A percentile compares a stretch with the other conserved stretches of the same genome.
Conservation (phyloP, 1,139 yeast species). For the Pichia sp. region DNA sequence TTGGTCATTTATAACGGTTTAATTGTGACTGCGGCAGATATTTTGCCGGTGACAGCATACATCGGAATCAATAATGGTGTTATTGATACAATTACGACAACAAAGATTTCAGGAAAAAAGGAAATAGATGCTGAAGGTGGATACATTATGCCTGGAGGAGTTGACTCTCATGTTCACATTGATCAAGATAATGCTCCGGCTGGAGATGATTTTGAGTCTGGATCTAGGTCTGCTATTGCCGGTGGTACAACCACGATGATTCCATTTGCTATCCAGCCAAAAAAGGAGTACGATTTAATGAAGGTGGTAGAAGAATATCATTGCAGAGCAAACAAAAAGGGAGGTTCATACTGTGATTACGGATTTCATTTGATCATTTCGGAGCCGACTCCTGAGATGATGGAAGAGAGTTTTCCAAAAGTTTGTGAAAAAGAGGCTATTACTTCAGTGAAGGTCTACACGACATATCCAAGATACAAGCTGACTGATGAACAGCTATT, state of each 20-base stretch:
- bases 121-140: constrained; percentile 40
- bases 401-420: constrained; percentile 22
- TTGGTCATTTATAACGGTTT: constrained; percentile 29
- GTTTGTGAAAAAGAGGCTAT: constrained; percentile 30
- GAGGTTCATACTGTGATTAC: constrained; percentile 29
- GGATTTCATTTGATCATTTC: constrained; percentile 36
- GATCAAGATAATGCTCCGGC: constrained; percentile 27
- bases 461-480: constrained; percentile 36
- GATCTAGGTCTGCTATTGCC: constrained; percentile 52
- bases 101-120: constrained; percentile 25
- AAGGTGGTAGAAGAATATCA: constrained; percentile 28
- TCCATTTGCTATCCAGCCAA: constrained; percentile 35
- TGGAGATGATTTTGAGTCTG: constrained; percentile 47
- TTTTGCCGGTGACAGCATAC: constrained; percentile 27
- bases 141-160: constrained; percentile 39
- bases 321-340: constrained; percentile 6
- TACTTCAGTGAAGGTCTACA: constrained; percentile 39
- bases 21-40: constrained; percentile 32
- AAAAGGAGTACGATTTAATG: constrained; percentile 23
- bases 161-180: constrained; percentile 47
- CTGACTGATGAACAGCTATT: constrained; percentile 33
- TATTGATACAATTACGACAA: constrained; percentile 30
- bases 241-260: constrained; percentile 42
- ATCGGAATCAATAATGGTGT: constrained; percentile 34
- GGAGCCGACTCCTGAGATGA: constrained; percentile 22